Conservation (phyloP, 139 green algal species). For the Chlorella vulgaris region DNA sequence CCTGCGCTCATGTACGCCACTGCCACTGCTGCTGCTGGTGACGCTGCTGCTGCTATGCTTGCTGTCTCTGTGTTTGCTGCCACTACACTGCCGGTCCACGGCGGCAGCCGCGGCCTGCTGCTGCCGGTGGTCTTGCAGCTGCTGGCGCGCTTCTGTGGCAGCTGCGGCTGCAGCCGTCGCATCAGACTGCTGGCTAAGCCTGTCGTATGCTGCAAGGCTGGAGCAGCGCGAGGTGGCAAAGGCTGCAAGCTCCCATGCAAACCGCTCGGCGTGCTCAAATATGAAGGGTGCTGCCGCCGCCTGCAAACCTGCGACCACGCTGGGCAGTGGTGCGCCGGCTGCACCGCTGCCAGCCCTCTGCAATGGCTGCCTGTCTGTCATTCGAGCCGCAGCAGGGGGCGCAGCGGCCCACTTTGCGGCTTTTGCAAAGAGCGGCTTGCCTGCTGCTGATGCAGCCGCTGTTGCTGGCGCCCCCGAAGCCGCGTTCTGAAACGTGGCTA, state of each 20-base stretch:
- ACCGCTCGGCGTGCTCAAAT: conserved; percentile 30
- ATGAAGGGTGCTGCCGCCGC: conserved; percentile 31
- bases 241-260: conserved; percentile 33
- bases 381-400: no score
- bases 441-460: background rate
- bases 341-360: background rate
- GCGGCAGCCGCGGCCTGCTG: background rate
- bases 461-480: background rate
- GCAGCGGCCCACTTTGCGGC: no score
- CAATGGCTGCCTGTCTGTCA: no score
- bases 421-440: background rate
- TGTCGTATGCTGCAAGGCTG: conserved; percentile 27
- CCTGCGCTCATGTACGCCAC: background rate
- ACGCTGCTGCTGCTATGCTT: no score
- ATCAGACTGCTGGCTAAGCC: background rate
- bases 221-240: conserved; percentile 22
- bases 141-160: background rate
- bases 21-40: background rate
- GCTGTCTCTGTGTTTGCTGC: background rate
- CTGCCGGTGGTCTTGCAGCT: background rate
- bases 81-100: background rate
- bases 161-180: background rate
- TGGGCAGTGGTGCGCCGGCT: background rate
- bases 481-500: conserved; percentile 30
- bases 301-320: background rate